Evolutionary conservation across 129 eudicot genomes (phyloP).

Genomic region (Flaveria sonorensis): DNA sequence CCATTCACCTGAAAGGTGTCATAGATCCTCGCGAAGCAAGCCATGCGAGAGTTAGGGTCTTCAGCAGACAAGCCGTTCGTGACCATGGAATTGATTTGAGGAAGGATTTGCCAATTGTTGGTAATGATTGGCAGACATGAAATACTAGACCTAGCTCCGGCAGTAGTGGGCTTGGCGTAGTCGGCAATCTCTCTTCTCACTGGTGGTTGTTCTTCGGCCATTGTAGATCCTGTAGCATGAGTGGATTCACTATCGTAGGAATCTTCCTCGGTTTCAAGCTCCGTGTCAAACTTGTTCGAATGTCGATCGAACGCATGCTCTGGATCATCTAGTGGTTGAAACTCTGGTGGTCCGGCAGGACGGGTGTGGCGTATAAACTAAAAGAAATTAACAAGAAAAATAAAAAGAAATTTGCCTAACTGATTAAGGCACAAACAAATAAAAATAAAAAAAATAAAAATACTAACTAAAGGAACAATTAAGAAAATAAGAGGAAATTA

Average conservation of each 20-base stretch:
- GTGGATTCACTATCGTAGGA: no score
- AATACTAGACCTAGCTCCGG: background rate
- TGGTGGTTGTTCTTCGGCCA: background rate
- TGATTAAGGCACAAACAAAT: no score
- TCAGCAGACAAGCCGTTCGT: background rate
- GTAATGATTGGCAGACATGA: background rate
- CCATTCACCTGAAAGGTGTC: background rate
- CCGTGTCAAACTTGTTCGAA: no score
- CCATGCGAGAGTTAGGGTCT: background rate
- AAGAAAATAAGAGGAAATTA: background rate
- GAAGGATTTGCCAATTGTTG: background rate
- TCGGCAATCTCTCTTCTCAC: background rate
- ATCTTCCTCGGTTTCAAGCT: background rate
- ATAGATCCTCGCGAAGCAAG: background rate
- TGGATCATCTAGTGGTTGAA: background rate
- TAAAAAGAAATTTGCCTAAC: no score
- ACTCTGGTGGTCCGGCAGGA: no score
- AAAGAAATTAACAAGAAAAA: no score
- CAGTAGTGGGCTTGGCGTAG: no score
- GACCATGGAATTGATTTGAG: background rate
- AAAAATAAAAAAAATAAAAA: no score
- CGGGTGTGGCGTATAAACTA: no score
- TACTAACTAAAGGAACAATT: background rate
- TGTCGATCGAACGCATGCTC: no score
- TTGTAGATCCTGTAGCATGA: background rate